Evolutionary conservation across 2,329 filamentous ascomycete species (phyloP).

Genomic region (Colletotrichum sp.): DNA sequence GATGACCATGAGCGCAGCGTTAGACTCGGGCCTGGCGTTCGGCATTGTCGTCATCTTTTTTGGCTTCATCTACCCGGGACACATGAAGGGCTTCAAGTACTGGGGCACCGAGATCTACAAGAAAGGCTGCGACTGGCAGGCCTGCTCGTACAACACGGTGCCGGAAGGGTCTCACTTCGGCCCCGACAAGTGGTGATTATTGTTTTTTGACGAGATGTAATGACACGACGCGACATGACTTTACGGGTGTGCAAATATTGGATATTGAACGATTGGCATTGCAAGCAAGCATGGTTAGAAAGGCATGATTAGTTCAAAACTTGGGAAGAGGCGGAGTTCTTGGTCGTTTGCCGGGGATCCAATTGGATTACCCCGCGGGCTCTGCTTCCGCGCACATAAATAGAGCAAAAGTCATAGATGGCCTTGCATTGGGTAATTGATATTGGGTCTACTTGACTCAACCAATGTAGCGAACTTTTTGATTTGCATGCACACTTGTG

Average conservation of each 20-base stretch:
- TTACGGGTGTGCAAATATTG: not conserved
- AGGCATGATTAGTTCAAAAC: not conserved
- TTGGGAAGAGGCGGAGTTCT: not conserved
- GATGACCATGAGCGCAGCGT: slow-evolving; percentile 83
- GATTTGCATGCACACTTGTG: not conserved
- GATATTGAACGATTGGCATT: not conserved
- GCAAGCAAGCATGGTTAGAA: not conserved
- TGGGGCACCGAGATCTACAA: slow-evolving; percentile 91
- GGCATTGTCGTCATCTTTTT: slow-evolving; percentile 87
- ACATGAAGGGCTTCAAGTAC: slow-evolving; percentile 77
- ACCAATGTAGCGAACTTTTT: not conserved
- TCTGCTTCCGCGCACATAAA: not conserved
- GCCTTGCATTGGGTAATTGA: not conserved
- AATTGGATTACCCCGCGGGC: not conserved
- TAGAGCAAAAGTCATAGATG: not conserved
- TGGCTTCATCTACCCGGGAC: slow-evolving; percentile 81
- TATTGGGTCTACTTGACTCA: not conserved
- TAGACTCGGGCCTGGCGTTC: slow-evolving; percentile 83
- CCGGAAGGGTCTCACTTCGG: slow-evolving; percentile 70
- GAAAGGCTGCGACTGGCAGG: slow-evolving; percentile 83
- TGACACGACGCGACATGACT: slow-evolving; percentile 10
- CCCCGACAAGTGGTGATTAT: slow-evolving; percentile 59
- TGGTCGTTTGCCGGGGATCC: not conserved
- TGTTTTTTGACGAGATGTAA: not conserved
- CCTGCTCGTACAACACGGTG: slow-evolving; percentile 73